Evolutionary conservation across 2,329 filamentous ascomycete species (phyloP), one percentile per base, ranked within the genome.

Genomic region (Phaeomoniella chlamydospora): DNA sequence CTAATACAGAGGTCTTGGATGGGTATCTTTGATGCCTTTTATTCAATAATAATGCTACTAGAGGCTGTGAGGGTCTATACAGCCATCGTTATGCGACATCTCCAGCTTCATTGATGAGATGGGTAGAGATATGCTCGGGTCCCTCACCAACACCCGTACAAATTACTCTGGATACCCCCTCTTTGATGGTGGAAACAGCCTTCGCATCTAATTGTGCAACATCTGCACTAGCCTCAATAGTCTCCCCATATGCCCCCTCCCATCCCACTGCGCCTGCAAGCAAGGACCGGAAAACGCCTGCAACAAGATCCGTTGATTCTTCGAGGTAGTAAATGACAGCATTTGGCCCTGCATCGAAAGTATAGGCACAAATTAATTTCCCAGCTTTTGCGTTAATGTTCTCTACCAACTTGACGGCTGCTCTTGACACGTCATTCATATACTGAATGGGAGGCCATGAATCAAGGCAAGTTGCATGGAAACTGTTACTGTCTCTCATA

Each of bases 371-470:
- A 13, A 96, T 71, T 0, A 73, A 77, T 61, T 76, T 79, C 37
- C 84, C 86, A 3, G 81, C 84, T 29, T 18, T 30, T 26, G 18
- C 34, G 54, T 98, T 98, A 62, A 96, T 83, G 47, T 77, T 72
- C 64, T 98, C 86, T 18, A 94, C 87, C 12, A 85, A 77, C 36
- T 84, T 72, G 41, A 98, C 84, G 4, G 88, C 86, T 1, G 88
- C 85, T 26, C 81, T 70, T 14, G 80, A 88, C 12, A 88, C 78
- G 55, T 98, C 90, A 61, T 94, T 98, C 70, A 98, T 78, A 68
- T 98, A 98, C 62, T 94, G 94, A 54, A 98, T 98, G 13, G 92
- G 90, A 31, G 92, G 90, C 62, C 85, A 86, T 2, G 90, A 96
- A 56, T 98, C 90, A 48, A 92, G 67, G 57, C 90, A 96, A 39